Conservation (phyloP, 1,284 basidiomycete species). For the Ceratobasidium sp. region DNA sequence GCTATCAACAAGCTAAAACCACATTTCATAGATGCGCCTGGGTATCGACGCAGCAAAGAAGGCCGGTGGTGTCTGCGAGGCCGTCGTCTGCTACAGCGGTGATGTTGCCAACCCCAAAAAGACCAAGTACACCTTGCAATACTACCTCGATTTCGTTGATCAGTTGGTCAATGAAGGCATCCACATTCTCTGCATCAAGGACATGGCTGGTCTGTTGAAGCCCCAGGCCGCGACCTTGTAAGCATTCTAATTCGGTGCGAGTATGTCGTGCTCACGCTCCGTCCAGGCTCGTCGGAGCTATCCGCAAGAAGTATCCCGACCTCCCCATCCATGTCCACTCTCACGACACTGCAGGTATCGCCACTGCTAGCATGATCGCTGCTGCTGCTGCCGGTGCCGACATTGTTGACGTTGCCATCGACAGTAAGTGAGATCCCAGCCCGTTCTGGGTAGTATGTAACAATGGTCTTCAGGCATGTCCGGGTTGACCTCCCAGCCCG, state of each 20-base stretch:
- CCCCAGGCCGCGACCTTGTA: slow-evolving; percentile 89
- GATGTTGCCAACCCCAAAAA: slow-evolving; percentile 95
- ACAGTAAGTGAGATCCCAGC: slow-evolving; percentile 64
- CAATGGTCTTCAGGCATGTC: slow-evolving; percentile 79
- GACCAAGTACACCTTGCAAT: slow-evolving; percentile 97
- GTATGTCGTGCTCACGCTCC: slow-evolving; percentile 27
- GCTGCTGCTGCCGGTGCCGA: slow-evolving; percentile 95
- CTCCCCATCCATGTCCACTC: slow-evolving; percentile 99
- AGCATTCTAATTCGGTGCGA: slow-evolving; percentile 46
- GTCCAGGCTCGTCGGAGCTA: slow-evolving; percentile 82
- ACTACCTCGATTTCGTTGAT: slow-evolving; percentile 96
- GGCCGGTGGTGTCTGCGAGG: slow-evolving; percentile 97
- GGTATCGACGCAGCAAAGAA: slow-evolving; percentile 99
- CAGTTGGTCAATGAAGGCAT: slow-evolving; percentile 94
- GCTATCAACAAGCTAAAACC: neutral
- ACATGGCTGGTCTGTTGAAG: slow-evolving; percentile 99
- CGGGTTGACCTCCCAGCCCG: slow-evolving; percentile 96
- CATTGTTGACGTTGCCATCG: slow-evolving; percentile 97
- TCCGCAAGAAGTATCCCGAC: slow-evolving; percentile 95
- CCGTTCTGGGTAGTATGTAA: neutral
- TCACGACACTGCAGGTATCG: slow-evolving; percentile 99
- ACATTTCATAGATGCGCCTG: slow-evolving; percentile 73
- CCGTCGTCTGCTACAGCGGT: slow-evolving; percentile 98
- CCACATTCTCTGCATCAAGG: slow-evolving; percentile 97
- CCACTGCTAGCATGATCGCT: slow-evolving; percentile 94